Conservation (phyloP, 306 rosid species). For the Purshia tridentata region DNA sequence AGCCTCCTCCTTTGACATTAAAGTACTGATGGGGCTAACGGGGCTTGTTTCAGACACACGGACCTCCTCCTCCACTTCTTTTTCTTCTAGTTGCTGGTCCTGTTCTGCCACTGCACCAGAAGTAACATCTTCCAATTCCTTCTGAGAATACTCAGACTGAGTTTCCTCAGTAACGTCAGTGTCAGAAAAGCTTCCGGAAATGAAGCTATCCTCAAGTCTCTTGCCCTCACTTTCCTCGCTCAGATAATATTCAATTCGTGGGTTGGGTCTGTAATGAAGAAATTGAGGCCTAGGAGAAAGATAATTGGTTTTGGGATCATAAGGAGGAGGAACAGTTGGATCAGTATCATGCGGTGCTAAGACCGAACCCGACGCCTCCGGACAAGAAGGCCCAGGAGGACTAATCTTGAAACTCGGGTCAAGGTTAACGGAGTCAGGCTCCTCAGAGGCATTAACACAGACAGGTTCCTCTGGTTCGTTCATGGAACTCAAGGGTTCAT, state of each 20-base stretch:
- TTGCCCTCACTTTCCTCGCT: slow-evolving; percentile 32
- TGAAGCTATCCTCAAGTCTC: slow-evolving; percentile 47
- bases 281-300: slow-evolving; percentile 87
- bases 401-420: slow-evolving; percentile 71
- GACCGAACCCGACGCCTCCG: slow-evolving; percentile 22
- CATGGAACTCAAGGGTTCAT: slow-evolving; percentile 20
- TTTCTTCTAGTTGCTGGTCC: slow-evolving; percentile 13
- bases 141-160: slow-evolving; percentile 47
- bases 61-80: neutral
- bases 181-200: slow-evolving; percentile 54
- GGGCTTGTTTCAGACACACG: slow-evolving; percentile 37
- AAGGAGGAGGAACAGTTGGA: slow-evolving; percentile 59
- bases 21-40: neutral
- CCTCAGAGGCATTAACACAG: slow-evolving; percentile 15
- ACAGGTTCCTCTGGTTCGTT: slow-evolving; percentile 18
- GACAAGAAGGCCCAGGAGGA: slow-evolving; percentile 44
- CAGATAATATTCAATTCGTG: slow-evolving; percentile 42
- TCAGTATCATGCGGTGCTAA: slow-evolving; percentile 61
- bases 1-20: slow-evolving; percentile 25
- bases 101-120: slow-evolving; percentile 35
- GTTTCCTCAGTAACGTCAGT: slow-evolving; percentile 55
- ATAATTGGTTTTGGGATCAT: slow-evolving; percentile 79
- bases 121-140: slow-evolving; percentile 55
- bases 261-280: slow-evolving; percentile 72
- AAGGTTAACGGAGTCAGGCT: slow-evolving; percentile 59